Conservation (phyloP, 108 stramenopile genomes). For the Pseudonitzschia multiseries region DNA sequence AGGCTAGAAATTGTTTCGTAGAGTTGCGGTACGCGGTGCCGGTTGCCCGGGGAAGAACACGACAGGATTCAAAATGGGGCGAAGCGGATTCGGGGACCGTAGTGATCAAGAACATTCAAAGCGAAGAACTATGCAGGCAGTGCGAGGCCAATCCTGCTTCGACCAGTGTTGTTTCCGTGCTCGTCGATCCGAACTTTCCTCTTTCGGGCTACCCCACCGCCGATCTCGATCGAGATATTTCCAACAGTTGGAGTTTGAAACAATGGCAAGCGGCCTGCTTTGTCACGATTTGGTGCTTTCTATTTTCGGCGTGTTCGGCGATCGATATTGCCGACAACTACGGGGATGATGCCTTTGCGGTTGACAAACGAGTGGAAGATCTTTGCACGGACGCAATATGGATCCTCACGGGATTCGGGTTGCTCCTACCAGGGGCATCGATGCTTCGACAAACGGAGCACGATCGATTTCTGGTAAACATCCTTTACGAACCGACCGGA, state of each 20-base stretch:
- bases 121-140: not conserved
- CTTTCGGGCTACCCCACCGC: not conserved
- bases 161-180: not conserved
- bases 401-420: not conserved
- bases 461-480: not conserved
- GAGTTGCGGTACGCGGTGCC: not conserved
- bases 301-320: not conserved
- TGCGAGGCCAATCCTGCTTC: not conserved
- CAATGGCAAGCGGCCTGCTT: slow-evolving; percentile 2
- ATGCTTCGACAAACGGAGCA: not conserved
- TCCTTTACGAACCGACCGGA: not conserved
- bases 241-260: not conserved
- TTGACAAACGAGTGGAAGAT: not conserved
- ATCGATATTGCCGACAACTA: not conserved
- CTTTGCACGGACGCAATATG: not conserved
- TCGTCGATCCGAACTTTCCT: not conserved
- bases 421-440: not conserved
- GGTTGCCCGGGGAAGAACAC: not conserved
- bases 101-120: not conserved
- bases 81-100: not conserved
- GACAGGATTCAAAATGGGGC: not conserved
- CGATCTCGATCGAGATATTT: slow-evolving; percentile 1
- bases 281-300: not conserved
- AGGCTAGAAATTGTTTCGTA: not conserved
- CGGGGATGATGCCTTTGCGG: not conserved